Evolutionary conservation across 345 rosid genomes (phyloP).

Genomic region (Syzygium oleosum): DNA sequence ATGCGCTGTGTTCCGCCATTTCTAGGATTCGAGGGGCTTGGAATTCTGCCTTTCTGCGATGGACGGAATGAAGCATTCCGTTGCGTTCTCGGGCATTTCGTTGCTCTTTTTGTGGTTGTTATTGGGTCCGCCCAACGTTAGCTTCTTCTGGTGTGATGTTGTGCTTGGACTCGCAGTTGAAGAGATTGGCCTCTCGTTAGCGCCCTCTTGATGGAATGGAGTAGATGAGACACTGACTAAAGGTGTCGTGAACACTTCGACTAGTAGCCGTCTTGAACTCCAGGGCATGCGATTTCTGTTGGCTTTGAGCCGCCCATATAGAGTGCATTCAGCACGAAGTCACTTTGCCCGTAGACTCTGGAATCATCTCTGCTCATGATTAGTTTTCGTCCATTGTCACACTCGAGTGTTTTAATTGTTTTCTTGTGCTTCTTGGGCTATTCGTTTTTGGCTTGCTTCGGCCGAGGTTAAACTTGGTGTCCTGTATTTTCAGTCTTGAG

Average conservation of each 20-base stretch:
- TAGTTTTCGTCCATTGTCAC: neutral
- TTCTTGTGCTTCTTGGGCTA: neutral
- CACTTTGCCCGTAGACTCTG: neutral
- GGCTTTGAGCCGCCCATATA: neutral
- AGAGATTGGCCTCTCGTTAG: neutral
- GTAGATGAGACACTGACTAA: neutral
- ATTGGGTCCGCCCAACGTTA: neutral
- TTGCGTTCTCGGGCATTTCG: neutral
- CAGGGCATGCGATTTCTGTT: neutral
- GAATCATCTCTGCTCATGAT: neutral
- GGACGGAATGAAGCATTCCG: neutral
- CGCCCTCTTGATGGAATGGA: neutral
- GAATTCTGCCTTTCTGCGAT: neutral
- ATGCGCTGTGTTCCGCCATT: neutral
- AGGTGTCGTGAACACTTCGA: neutral
- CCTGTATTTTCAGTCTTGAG: constrained; percentile 9
- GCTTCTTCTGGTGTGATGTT: neutral
- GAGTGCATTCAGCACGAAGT: neutral
- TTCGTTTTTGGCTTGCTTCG: neutral
- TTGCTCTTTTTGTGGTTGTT: neutral
- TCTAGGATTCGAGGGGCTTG: neutral
- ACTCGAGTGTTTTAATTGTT: neutral
- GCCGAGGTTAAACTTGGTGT: neutral
- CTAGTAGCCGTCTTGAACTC: neutral
- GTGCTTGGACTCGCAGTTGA: neutral